Percentiles rank a stretch among this genome's conserved stretches.
Evolutionary conservation across 129 eudicot genomes (phyloP).

Genomic region (Scalesia atractyloides): DNA sequence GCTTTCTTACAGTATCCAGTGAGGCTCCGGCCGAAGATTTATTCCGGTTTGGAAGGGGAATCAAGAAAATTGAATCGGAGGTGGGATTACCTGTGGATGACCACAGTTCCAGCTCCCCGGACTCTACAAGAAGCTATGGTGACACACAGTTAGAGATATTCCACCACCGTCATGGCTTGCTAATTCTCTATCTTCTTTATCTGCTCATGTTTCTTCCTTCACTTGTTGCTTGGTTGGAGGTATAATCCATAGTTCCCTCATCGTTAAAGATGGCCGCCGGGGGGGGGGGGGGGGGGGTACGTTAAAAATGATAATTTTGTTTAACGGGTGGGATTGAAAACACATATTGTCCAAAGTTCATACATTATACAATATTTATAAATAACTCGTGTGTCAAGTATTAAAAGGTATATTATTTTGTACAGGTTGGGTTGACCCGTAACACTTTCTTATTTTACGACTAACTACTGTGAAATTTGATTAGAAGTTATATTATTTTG

Average conservation of each 20-base stretch:
- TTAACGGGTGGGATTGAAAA: neutral
- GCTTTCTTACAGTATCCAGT: slow-evolving; percentile 81
- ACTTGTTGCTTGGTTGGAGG: slow-evolving; percentile 91
- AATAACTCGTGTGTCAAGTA: neutral
- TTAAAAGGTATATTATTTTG: neutral
- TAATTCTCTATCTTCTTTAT: slow-evolving; percentile 69
- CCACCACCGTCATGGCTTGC: slow-evolving; percentile 89
- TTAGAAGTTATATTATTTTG: neutral
- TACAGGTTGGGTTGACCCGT: neutral
- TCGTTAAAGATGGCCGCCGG: neutral
- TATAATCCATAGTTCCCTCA: slow-evolving; percentile 21
- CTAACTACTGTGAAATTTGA: neutral
- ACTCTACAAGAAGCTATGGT: slow-evolving; percentile 68
- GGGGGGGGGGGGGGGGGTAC: too few relatives aligned
- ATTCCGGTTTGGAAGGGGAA: slow-evolving; percentile 48
- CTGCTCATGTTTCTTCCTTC: slow-evolving; percentile 84
- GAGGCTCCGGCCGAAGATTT: slow-evolving; percentile 54
- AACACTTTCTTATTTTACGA: neutral
- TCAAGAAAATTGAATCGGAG: slow-evolving; percentile 19
- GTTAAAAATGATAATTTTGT: too few relatives aligned
- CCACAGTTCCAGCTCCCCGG: slow-evolving; percentile 48
- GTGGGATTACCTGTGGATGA: slow-evolving; percentile 41
- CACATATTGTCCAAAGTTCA: neutral
- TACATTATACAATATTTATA: neutral
- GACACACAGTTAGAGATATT: slow-evolving; percentile 86